Base-by-base conservation (phyloP, 2,329 filamentous ascomycete genomes). In the Eutypa lata region DNA sequence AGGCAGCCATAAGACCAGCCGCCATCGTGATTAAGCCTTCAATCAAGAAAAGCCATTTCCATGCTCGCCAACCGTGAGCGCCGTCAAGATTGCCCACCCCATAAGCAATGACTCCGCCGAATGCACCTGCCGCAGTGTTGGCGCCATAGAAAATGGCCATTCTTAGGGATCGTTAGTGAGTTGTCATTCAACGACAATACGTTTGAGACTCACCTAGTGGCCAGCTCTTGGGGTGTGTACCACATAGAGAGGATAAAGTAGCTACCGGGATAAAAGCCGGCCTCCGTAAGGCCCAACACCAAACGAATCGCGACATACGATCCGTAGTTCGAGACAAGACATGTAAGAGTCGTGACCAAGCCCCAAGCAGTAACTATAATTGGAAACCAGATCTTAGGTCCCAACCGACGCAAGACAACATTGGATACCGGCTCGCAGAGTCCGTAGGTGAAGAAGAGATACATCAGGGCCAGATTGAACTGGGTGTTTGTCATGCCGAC, bases 51-150 rank as follows among this genome's bases (percentile, higher is more conserved):
- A 57, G 59, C 70, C 70, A 74, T 50, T 61, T 59, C 72, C 71
- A 74, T 13, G 65, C 69, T 10, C 54, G 54, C 31, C 69, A 52
- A 1, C 69, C 69, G 21, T 55, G 51, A 7, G 59, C 58, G 24
- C 67, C 64, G 48, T 72, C 66, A 53, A 73, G 61, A 26, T 59
- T 60, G n/a, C 61, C 62, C 24, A 70, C 68, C 2, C 65, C 72
- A n/a, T 68, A 67, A 7, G 68, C 71, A 35, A 74, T 69, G 10
- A 74, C 59, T 14, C 71, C 70, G 2, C 66, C 65, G 47, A 73
- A 73, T 2, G 66, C 65, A 2, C 65, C 68, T 16, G 71, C 65
- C 3, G 71, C 57, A 28, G 69, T 67, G 48, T 68, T 68, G 2
- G 65, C 67, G 3, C 65, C 62, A 50, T 73, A 73, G 37, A 61